Evolutionary conservation across 257 asterid species (phyloP).

Genomic region (Primulina eburnea): DNA sequence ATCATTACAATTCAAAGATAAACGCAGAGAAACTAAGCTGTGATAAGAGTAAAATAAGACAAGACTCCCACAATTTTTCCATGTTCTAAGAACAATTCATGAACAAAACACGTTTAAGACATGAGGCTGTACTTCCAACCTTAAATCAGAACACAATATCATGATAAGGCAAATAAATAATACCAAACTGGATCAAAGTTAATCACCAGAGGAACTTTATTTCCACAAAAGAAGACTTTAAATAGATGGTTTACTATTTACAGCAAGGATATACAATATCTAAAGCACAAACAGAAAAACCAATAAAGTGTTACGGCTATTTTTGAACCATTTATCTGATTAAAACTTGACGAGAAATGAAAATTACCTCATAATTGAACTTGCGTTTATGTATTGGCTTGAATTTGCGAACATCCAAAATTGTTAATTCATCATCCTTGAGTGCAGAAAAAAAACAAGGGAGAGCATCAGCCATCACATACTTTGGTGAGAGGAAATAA

Average conservation of each 20-base stretch:
- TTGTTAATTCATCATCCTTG: constrained; percentile 93
- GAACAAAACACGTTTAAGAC: neutral
- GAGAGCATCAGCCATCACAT: constrained; percentile 7
- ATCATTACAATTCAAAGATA: constrained; percentile 10
- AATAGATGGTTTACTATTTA: constrained; percentile 10
- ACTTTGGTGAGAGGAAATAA: constrained; percentile 17
- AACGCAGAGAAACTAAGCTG: neutral
- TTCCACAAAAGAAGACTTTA: constrained; percentile 1
- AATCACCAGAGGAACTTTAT: neutral
- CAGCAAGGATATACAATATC: constrained; percentile 11
- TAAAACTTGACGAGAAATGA: constrained; percentile 12
- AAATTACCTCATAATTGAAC: constrained; percentile 86
- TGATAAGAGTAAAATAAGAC: neutral
- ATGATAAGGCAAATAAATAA: neutral
- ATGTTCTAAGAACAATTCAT: neutral
- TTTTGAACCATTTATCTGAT: constrained; percentile 7
- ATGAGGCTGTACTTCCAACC: neutral
- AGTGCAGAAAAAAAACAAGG: constrained; percentile 24
- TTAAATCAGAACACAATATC: constrained; percentile 1
- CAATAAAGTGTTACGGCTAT: neutral
- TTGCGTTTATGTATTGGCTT: constrained; percentile 91
- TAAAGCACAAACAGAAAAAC: constrained; percentile 19
- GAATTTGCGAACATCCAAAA: constrained; percentile 95
- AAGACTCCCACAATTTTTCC: neutral
- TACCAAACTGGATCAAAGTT: neutral